Evolutionary conservation across 2,329 filamentous ascomycete species (phyloP).

Genomic region (Talaromyces verruculosus): DNA sequence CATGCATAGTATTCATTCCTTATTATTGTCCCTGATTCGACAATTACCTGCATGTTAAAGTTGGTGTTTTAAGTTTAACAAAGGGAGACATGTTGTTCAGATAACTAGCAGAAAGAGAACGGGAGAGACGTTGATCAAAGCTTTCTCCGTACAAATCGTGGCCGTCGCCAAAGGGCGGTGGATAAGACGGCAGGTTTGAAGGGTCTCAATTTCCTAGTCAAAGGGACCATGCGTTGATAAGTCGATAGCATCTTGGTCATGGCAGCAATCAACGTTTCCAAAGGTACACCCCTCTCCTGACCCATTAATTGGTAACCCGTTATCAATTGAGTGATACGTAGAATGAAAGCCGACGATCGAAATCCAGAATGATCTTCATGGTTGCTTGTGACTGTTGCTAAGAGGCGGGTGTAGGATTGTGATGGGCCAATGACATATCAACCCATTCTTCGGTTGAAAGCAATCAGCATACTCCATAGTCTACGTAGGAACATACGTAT

Average conservation of each 20-base stretch:
- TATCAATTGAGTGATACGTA: neutral
- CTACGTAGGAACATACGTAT: constrained; percentile 1
- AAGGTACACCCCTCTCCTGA: neutral
- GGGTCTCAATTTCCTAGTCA: neutral
- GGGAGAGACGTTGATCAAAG: neutral
- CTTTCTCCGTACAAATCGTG: neutral
- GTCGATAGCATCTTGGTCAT: neutral
- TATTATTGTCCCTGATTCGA: neutral
- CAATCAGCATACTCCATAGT: neutral
- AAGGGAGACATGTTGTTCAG: neutral
- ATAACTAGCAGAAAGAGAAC: neutral
- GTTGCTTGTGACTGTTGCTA: constrained; percentile 8
- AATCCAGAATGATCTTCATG: neutral
- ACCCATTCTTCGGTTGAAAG: neutral
- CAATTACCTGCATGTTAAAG: constrained; percentile 5
- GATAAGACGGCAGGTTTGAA: neutral
- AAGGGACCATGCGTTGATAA: neutral
- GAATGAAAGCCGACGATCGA: neutral
- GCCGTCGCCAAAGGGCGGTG: constrained; percentile 2
- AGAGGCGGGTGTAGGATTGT: neutral
- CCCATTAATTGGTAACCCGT: neutral
- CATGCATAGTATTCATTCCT: neutral
- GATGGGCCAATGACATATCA: neutral
- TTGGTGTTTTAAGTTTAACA: constrained; percentile 7
- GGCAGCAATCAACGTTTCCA: neutral